phyloP scores from a whole-genome alignment of 495 filamentous ascomycete species.

The Neurospora pannonica region DNA sequence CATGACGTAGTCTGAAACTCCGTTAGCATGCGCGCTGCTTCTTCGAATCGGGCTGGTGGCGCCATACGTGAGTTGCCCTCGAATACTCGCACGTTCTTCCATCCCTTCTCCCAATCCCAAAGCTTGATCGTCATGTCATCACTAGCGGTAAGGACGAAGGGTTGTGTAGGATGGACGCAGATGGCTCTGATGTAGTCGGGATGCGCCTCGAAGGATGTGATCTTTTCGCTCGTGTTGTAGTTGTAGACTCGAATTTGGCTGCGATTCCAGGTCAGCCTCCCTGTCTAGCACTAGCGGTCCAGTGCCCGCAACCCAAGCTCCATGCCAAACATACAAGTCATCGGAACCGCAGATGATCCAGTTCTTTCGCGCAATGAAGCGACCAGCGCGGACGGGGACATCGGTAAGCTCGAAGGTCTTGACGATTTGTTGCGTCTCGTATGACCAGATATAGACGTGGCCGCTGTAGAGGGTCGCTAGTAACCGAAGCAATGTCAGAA shows the following conservation, averaged over 20 bases:
- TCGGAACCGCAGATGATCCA: slow-evolving; percentile 99
- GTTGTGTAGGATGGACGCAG: slow-evolving; percentile 90
- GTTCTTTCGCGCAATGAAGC: slow-evolving; percentile 96
- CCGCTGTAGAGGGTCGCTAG: slow-evolving; percentile 78
- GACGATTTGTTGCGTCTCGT: slow-evolving; percentile 93
- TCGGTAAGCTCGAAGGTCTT: slow-evolving; percentile 99
- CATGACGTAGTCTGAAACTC: slow-evolving; percentile 56
- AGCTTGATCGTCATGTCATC: slow-evolving; percentile 99
- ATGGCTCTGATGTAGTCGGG: slow-evolving; percentile 98
- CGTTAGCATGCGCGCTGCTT: slow-evolving; percentile 5
- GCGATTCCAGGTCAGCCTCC: slow-evolving; percentile 1
- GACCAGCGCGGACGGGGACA: slow-evolving; percentile 93
- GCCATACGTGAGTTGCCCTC: slow-evolving; percentile 76
- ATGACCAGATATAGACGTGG: slow-evolving; percentile 99
- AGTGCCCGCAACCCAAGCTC: background rate
- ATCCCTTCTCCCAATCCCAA: slow-evolving; percentile 98
- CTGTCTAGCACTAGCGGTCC: background rate
- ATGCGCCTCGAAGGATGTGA: slow-evolving; percentile 95
- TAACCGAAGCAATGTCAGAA: slow-evolving; percentile 2
- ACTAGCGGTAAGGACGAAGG: slow-evolving; percentile 89
- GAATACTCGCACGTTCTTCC: slow-evolving; percentile 97
- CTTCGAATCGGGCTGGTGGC: background rate
- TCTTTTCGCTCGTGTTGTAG: slow-evolving; percentile 99
- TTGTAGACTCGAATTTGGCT: slow-evolving; percentile 54
- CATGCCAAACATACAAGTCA: slow-evolving; percentile 72